These are phyloP conservation scores for Solanum tacnaense DNA, from an alignment of 257 asterid species.

Conservation along the genomic window DNA sequence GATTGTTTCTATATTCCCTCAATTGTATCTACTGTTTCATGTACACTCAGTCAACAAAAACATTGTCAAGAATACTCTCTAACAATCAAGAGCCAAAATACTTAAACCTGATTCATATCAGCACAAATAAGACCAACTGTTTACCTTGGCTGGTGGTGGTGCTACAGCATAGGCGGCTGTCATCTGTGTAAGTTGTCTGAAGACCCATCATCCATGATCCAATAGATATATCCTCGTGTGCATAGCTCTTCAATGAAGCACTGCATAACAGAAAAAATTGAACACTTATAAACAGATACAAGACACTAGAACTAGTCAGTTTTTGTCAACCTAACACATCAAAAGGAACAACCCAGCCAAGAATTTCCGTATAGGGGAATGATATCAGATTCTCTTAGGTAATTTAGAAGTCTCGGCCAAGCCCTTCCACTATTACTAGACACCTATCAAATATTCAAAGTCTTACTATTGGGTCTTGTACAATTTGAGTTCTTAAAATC, in stretches of 20 bases:
- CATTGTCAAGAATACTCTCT: not conserved
- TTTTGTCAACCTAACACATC: not conserved
- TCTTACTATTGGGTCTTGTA: not conserved
- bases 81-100: not conserved
- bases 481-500: not conserved
- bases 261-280: constrained; percentile 26
- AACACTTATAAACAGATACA: not conserved
- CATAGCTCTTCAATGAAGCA: constrained; percentile 75
- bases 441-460: not conserved
- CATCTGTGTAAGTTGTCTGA: constrained; percentile 71
- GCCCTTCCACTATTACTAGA: not conserved
- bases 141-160: constrained; percentile 54
- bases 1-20: not conserved
- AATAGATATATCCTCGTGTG: constrained; percentile 68
- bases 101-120: not conserved
- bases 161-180: constrained; percentile 69
- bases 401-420: not conserved
- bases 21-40: not conserved
- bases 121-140: not conserved
- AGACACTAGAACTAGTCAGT: not conserved
- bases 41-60: not conserved
- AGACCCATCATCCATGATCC: constrained; percentile 99
- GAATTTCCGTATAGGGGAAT: not conserved
- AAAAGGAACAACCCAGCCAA: not conserved
- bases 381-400: not conserved